Conservation (phyloP, 129 eudicot genomes). For the Heracleum sosnowskyi region DNA sequence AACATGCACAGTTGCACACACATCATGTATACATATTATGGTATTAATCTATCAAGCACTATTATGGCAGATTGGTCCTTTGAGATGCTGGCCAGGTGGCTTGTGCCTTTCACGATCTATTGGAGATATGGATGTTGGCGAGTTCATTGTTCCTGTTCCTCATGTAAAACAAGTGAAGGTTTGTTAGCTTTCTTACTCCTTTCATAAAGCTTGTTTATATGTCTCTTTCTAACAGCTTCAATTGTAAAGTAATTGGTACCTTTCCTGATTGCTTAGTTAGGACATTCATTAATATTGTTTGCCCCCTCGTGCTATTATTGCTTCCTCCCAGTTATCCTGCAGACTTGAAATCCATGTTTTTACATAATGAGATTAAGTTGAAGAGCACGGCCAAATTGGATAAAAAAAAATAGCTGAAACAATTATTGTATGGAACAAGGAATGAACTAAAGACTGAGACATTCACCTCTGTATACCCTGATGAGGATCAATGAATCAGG, state of each 20-base stretch:
- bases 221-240: background rate
- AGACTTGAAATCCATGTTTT: background rate
- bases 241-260: background rate
- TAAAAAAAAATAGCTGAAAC: background rate
- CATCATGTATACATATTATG: background rate
- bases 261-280: background rate
- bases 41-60: background rate
- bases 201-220: background rate
- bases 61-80: slow-evolving; percentile 46
- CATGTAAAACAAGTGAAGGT: slow-evolving; percentile 98
- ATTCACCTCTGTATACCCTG: background rate
- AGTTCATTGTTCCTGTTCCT: slow-evolving; percentile 93
- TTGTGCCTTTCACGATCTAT: slow-evolving; percentile 92
- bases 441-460: background rate
- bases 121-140: slow-evolving; percentile 98
- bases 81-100: slow-evolving; percentile 99
- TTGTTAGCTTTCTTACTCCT: slow-evolving; percentile 19
- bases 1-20: background rate
- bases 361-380: background rate
- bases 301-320: background rate
- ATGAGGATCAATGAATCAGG: background rate
- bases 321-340: background rate
- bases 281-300: background rate
- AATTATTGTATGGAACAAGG: background rate
- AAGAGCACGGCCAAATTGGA: background rate